A percentile compares a stretch with the other conserved stretches of the same genome.
Evolutionary conservation across 805 yeast species (phyloP).

Genomic region (Diddensiella transvaalensis): DNA sequence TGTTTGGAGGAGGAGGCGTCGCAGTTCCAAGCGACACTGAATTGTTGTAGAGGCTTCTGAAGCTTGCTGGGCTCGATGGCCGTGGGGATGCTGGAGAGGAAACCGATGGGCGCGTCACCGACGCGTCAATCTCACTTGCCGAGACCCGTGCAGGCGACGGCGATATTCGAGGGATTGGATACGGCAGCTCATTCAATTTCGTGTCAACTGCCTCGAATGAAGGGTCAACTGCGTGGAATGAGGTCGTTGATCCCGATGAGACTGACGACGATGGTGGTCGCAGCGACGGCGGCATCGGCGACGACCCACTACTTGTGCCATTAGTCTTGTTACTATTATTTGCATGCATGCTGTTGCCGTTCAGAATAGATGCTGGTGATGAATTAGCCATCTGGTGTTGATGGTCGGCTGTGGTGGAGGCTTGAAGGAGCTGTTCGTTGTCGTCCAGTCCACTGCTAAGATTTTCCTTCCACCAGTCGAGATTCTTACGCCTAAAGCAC

Average conservation of each 20-base stretch:
- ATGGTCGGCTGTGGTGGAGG: neutral
- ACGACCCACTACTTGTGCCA: neutral
- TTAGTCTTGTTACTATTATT: neutral
- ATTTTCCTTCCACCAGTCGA: constrained; percentile 24
- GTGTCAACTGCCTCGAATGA: neutral
- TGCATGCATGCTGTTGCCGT: too few species aligned
- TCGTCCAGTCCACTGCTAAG: neutral
- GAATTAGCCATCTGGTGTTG: neutral
- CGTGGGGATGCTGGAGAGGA: constrained; percentile 3
- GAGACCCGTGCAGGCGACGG: constrained; percentile 21
- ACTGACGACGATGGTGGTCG: neutral
- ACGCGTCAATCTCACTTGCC: constrained; percentile 8
- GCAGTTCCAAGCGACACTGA: neutral
- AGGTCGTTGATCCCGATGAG: neutral
- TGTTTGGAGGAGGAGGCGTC: neutral
- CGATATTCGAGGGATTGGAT: constrained; percentile 16
- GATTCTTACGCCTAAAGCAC: constrained; percentile 66
- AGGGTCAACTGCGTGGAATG: neutral
- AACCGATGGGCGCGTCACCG: constrained; percentile 6
- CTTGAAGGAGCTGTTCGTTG: neutral
- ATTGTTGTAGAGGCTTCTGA: constrained; percentile 2
- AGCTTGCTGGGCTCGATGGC: constrained; percentile 1
- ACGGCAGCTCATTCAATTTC: constrained; percentile 11
- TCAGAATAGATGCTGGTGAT: constrained; percentile 1
- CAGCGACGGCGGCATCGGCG: neutral